A percentile compares a stretch with the other conserved stretches of the same genome.
phyloP scores from a whole-genome alignment of 257 asterid genomes.

The Przewalskia tangutica region DNA sequence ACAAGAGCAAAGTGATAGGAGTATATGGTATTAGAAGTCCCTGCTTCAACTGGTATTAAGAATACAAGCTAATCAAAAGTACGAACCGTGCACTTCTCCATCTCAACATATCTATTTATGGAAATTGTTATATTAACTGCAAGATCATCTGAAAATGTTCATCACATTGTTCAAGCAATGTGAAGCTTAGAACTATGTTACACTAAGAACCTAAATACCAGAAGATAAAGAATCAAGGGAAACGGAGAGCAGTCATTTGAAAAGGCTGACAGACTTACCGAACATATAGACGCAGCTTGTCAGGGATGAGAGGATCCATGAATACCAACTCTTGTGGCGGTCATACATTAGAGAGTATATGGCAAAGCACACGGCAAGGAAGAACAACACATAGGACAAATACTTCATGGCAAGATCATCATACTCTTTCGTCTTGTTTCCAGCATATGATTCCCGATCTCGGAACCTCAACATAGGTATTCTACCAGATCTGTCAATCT shows the following conservation, averaged over 20 bases:
- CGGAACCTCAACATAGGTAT: conserved; percentile 89
- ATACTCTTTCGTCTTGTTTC: conserved; percentile 92
- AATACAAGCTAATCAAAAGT: neutral
- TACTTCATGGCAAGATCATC: conserved; percentile 99
- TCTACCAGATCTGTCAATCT: conserved; percentile 89
- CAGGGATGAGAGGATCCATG: conserved; percentile 93
- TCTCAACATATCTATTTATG: neutral
- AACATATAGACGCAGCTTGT: conserved; percentile 99
- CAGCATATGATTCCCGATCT: conserved; percentile 93
- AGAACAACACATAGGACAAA: conserved; percentile 73
- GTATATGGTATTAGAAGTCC: neutral
- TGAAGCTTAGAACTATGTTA: neutral
- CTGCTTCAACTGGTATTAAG: neutral
- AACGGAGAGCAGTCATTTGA: neutral
- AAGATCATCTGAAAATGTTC: neutral
- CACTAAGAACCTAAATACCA: neutral
- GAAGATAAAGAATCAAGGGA: neutral
- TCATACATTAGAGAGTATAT: conserved; percentile 87
- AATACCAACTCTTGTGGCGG: conserved; percentile 97
- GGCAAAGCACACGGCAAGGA: conserved; percentile 71
- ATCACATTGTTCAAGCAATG: neutral
- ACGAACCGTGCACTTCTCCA: neutral
- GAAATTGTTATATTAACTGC: neutral
- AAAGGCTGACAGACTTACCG: conserved; percentile 43
- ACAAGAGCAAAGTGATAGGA: neutral